Evolutionary conservation across 2,329 filamentous ascomycete genomes (phyloP).

Genomic region (Akanthomyces lecanii): DNA sequence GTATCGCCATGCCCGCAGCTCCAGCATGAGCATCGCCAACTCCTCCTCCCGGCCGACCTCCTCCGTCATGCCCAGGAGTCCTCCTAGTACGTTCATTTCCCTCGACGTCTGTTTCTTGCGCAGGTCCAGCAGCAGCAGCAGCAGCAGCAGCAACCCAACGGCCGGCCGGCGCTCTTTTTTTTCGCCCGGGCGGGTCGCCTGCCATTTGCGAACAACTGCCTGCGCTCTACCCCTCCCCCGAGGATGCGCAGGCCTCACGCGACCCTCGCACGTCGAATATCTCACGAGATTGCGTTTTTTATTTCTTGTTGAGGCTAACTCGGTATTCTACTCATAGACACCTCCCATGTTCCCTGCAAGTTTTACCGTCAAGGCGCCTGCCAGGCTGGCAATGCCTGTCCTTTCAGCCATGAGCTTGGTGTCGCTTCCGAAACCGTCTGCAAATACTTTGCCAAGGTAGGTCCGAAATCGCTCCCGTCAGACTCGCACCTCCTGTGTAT

Average conservation of each 20-base stretch:
- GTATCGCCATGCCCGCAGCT: constrained; percentile 53
- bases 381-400: constrained; percentile 92
- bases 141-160: not conserved
- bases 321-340: constrained; percentile 55
- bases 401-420: constrained; percentile 91
- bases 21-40: constrained; percentile 49
- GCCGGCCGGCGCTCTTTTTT: constrained; percentile 5
- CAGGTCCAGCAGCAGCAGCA: not conserved
- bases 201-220: not conserved
- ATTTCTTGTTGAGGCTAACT: constrained; percentile 20
- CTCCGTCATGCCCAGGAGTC: constrained; percentile 59
- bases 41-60: constrained; percentile 35
- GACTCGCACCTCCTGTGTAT: not conserved
- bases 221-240: not conserved
- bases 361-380: constrained; percentile 97
- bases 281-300: not conserved
- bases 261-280: not conserved
- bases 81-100: constrained; percentile 49
- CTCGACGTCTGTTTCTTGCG: not conserved
- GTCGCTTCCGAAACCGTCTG: constrained; percentile 82
- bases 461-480: constrained; percentile 22
- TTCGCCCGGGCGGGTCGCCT: not conserved
- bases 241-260: constrained; percentile 21
- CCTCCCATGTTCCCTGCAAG: constrained; percentile 97
- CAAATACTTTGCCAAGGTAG: constrained; percentile 98